Conservation (phyloP, 768 basidiomycete species). For the Pleurotus salmoneostramineus region DNA sequence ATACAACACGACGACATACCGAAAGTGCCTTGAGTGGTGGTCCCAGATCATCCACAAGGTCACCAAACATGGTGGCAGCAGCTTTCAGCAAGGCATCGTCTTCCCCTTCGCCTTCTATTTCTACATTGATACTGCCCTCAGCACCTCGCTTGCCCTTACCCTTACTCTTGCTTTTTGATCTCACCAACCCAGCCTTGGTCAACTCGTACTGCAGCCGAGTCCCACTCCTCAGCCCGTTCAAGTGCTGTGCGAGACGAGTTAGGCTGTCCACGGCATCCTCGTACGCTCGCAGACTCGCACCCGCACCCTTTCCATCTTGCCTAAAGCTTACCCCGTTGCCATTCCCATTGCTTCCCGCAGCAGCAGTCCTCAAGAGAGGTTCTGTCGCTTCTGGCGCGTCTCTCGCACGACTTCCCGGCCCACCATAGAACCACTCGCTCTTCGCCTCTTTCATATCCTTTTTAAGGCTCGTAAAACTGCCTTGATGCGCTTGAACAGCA, state of each 20-base stretch:
- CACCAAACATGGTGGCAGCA: constrained; percentile 73
- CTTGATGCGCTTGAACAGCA: constrained; percentile 83
- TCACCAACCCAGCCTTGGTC: constrained; percentile 47
- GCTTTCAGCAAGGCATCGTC: constrained; percentile 47
- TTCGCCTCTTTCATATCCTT: constrained; percentile 83
- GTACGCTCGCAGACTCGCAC: constrained; percentile 51
- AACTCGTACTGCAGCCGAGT: constrained; percentile 83
- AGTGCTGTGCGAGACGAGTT: constrained; percentile 88
- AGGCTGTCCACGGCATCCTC: constrained; percentile 85
- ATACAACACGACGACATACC: constrained; percentile 35
- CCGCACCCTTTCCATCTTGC: constrained; percentile 15
- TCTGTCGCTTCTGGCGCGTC: constrained; percentile 10
- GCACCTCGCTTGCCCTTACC: constrained; percentile 9
- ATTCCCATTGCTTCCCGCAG: not conserved
- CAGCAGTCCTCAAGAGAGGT: not conserved
- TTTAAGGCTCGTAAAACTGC: constrained; percentile 86
- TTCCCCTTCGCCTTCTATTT: constrained; percentile 31
- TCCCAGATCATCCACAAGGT: constrained; percentile 74
- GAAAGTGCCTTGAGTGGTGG: constrained; percentile 73
- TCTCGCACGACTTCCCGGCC: constrained; percentile 20
- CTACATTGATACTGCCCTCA: constrained; percentile 8
- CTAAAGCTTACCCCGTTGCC: constrained; percentile 9
- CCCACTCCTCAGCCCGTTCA: constrained; percentile 85
- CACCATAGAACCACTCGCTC: constrained; percentile 66
- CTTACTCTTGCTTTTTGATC: constrained; percentile 14